Percentiles rank a stretch among this genome's conserved stretches.
These are phyloP conservation scores for Fomitopsis betulina DNA, from an alignment of 1,284 basidiomycete species.

Conservation along the genomic window DNA sequence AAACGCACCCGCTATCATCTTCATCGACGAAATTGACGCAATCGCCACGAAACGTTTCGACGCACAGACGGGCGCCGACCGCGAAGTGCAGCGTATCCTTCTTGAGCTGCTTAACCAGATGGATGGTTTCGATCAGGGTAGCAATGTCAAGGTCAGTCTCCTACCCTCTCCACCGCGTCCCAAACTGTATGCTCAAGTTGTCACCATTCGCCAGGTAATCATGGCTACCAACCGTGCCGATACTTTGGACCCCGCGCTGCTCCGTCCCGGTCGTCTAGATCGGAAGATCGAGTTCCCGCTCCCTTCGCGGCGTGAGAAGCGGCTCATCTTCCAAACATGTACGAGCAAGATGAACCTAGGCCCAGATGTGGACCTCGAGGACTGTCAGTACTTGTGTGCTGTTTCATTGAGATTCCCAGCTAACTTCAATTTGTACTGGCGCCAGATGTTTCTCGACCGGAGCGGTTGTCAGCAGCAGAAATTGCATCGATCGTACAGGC, in stretches of 20 bases:
- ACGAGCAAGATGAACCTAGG: constrained; percentile 98
- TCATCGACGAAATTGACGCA: constrained; percentile 99
- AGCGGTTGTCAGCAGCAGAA: constrained; percentile 93
- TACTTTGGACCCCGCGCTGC: constrained; percentile 93
- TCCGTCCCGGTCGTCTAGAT: constrained; percentile 97
- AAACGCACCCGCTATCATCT: constrained; percentile 98
- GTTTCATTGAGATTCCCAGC: background rate
- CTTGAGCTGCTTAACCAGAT: constrained; percentile 99
- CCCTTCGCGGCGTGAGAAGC: constrained; percentile 92
- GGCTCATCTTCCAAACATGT: constrained; percentile 97
- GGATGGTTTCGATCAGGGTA: constrained; percentile 99
- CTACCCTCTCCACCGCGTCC: background rate
- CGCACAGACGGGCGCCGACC: constrained; percentile 97
- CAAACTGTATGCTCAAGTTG: background rate
- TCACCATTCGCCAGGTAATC: constrained; percentile 69
- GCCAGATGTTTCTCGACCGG: constrained; percentile 92
- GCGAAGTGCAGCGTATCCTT: constrained; percentile 98
- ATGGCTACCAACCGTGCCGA: constrained; percentile 98
- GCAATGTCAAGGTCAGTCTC: constrained; percentile 87
- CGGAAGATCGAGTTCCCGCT: constrained; percentile 99
- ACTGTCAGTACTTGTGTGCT: constrained; percentile 59
- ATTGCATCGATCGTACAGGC: constrained; percentile 96
- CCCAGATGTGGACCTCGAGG: constrained; percentile 97
- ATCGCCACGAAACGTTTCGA: constrained; percentile 99
- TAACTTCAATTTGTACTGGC: background rate